Evolutionary conservation across 2,329 filamentous ascomycete species (phyloP), one percentile per base, ranked within the genome.

Genomic region (Podosphaera fusca): DNA sequence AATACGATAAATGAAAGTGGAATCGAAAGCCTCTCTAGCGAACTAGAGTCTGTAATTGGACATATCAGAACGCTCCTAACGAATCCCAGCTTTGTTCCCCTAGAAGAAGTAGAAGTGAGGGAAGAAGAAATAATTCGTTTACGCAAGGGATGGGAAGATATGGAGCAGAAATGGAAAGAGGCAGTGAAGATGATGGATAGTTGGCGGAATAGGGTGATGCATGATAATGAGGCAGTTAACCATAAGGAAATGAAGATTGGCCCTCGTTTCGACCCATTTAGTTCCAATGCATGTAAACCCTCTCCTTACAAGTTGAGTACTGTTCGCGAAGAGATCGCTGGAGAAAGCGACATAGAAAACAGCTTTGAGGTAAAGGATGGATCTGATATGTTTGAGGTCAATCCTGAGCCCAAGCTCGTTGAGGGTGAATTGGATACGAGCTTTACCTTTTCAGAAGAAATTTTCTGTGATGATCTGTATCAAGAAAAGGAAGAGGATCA

Each of bases 81-180:
- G 7, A 96, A 96, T 65, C 92, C 92, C 1, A 94, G 89, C 2
- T 98, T 96, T 67, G 92, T 95, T 12, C 86, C 90, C 0, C 80
- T 96, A 30, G 92, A 96, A 64, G 92, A 96, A 68, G 87, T 98
- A 1, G 83, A 94, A 65, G 72, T 88, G n/a, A 81, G 90, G 57
- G 90, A 98, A 61, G 84, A 94, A 59, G 89, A 95, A 67, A 96
- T 98, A 61, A 76, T 78, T 56, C 79, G 86, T 55, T 74, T 98
- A 53, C 81, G 87, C 57, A 79, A 84, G 57, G 87, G 89, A 14
- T 94, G 90, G 84, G 85, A 94, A 67, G 88, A 85, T 70, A 95
- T 96, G 86, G 89, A 96, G 69, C 77, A 74, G 30, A 79, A 88
- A 55, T 95, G 92, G 87, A 82, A 81, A 61, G 90, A 96, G 66